Conservation (phyloP, 2,329 filamentous ascomycete genomes). For the Ilyonectria sp. region DNA sequence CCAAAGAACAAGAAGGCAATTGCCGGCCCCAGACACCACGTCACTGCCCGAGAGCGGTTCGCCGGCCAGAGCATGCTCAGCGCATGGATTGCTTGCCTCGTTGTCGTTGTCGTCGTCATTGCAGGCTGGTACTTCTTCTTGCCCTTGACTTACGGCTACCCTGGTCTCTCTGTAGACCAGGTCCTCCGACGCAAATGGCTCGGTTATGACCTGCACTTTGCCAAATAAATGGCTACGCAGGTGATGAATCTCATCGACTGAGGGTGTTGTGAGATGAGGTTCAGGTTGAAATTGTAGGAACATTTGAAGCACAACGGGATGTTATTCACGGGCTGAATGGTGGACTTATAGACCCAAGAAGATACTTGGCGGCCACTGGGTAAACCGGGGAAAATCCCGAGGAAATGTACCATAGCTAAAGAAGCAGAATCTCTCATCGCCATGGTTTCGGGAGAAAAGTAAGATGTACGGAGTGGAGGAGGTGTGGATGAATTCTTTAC, state of each 20-base stretch:
- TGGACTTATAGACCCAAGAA: constrained; percentile 18
- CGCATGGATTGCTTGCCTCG: constrained; percentile 83
- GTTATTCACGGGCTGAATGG: constrained; percentile 23
- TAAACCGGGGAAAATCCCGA: constrained; percentile 4
- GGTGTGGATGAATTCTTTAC: constrained; percentile 12
- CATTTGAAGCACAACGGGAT: constrained; percentile 17
- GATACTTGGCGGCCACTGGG: constrained; percentile 24
- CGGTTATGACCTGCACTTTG: constrained; percentile 97
- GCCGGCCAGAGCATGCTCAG: constrained; percentile 82
- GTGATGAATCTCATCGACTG: constrained; percentile 11
- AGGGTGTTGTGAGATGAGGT: neutral
- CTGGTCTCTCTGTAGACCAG: constrained; percentile 84
- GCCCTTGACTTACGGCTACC: constrained; percentile 94
- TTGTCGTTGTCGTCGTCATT: constrained; percentile 77
- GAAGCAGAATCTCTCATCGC: constrained; percentile 17
- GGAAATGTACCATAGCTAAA: constrained; percentile 30
- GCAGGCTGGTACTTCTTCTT: constrained; percentile 94
- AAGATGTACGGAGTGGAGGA: constrained; percentile 5
- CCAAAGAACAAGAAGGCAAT: constrained; percentile 64
- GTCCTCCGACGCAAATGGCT: constrained; percentile 94
- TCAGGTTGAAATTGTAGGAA: constrained; percentile 23
- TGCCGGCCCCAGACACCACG: constrained; percentile 68
- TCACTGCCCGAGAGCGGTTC: constrained; percentile 87
- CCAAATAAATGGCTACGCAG: constrained; percentile 76
- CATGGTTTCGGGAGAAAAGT: constrained; percentile 16